Conservation (phyloP, 2,329 filamentous ascomycete species). For the Nemania sp. region DNA sequence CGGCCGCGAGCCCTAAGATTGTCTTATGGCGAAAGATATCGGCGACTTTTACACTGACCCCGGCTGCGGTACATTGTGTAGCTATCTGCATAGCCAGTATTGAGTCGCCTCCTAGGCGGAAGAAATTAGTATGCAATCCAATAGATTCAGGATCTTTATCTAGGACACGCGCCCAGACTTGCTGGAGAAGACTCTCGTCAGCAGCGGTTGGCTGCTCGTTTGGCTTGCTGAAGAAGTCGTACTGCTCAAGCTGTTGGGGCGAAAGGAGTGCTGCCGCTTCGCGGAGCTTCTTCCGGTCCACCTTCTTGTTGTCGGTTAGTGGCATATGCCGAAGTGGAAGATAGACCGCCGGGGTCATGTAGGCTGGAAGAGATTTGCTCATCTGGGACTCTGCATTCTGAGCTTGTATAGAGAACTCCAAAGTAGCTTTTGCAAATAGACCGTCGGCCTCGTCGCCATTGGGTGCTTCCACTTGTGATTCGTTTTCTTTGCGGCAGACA, state of each 20-base stretch:
- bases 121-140: conserved; percentile 40
- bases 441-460: not conserved
- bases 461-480: not conserved
- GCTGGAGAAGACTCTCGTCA: conserved; percentile 1
- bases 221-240: not conserved
- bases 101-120: conserved; percentile 46
- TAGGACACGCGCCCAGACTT: conserved; percentile 38
- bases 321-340: conserved; percentile 23
- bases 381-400: conserved; percentile 36
- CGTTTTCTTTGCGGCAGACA: not conserved
- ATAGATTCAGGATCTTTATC: conserved; percentile 30
- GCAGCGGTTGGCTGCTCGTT: conserved; percentile 3
- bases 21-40: conserved; percentile 18
- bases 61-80: conserved; percentile 37
- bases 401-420: conserved; percentile 32
- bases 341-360: conserved; percentile 20
- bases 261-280: conserved; percentile 1
- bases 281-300: conserved; percentile 18
- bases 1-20: not conserved
- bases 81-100: conserved; percentile 51
- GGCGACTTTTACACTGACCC: conserved; percentile 30
- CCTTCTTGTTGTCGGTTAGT: conserved; percentile 17
- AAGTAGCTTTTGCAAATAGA: conserved; percentile 38
- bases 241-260: conserved; percentile 7
- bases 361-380: conserved; percentile 16